These are phyloP conservation scores for Cicer cuneatum DNA, from an alignment of 306 rosid genomes.

Conservation along the genomic window DNA sequence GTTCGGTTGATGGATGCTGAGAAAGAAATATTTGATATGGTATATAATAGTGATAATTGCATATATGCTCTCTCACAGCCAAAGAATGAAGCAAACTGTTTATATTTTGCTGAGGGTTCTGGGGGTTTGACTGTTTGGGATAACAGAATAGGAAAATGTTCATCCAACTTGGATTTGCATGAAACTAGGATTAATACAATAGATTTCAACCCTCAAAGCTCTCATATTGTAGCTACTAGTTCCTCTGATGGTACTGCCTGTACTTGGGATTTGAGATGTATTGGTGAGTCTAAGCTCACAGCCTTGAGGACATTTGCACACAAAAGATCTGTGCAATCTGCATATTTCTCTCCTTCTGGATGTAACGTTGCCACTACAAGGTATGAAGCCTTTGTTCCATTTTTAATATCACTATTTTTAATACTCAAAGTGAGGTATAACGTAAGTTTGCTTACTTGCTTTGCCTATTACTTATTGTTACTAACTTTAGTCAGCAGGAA, in stretches of 20 bases:
- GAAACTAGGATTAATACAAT: constrained; percentile 69
- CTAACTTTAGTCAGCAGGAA: background rate
- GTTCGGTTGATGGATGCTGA: constrained; percentile 84
- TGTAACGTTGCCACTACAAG: constrained; percentile 77
- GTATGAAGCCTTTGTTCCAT: constrained; percentile 48
- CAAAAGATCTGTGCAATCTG: constrained; percentile 76
- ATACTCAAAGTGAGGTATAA: constrained; percentile 14
- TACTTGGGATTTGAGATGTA: constrained; percentile 88
- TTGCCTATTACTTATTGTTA: background rate
- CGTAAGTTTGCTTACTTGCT: constrained; percentile 9
- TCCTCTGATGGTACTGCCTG: constrained; percentile 85
- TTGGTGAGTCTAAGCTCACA: constrained; percentile 47
- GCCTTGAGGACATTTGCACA: constrained; percentile 62
- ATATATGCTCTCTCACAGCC: constrained; percentile 69
- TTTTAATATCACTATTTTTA: background rate
- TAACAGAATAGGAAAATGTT: constrained; percentile 61
- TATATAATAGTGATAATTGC: constrained; percentile 52
- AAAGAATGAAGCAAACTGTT: constrained; percentile 59
- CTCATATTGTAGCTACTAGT: constrained; percentile 76
- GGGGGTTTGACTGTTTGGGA: constrained; percentile 77
- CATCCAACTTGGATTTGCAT: constrained; percentile 68
- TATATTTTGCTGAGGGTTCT: constrained; percentile 71
- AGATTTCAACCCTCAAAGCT: constrained; percentile 62
- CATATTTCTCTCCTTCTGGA: constrained; percentile 93
- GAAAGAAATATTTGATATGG: constrained; percentile 80